Conservation (phyloP, 305 asterid genomes). For the Fraxinus sp. region DNA sequence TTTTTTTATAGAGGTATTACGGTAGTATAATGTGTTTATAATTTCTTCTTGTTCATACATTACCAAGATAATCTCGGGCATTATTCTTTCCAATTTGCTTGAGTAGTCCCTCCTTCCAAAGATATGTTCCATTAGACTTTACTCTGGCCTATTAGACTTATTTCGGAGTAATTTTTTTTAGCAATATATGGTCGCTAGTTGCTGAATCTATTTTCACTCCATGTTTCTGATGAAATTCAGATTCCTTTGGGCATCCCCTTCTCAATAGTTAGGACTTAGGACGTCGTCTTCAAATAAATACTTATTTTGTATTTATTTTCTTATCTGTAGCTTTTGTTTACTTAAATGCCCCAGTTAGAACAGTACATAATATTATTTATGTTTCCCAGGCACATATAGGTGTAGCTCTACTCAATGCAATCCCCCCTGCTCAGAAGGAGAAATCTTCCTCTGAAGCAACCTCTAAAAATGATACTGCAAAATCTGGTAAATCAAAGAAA, state of each 20-base stretch:
- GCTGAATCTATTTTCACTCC: neutral
- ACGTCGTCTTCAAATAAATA: neutral
- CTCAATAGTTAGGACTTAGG: neutral
- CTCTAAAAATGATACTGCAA: conserved; percentile 52
- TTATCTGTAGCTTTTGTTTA: neutral
- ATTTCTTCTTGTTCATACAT: neutral
- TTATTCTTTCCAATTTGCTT: neutral
- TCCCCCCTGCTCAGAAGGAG: conserved; percentile 54
- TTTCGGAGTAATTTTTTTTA: neutral
- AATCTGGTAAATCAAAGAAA: conserved; percentile 64
- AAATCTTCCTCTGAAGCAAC: conserved; percentile 60
- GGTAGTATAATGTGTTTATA: too few species aligned
- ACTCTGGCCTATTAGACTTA: neutral
- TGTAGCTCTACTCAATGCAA: conserved; percentile 88
- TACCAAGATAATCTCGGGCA: neutral
- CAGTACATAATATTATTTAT: neutral
- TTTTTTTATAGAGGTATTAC: too few species aligned
- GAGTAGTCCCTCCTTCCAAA: neutral
- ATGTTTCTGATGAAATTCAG: neutral
- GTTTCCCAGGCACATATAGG: conserved; percentile 83
- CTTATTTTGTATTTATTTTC: neutral
- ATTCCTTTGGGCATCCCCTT: neutral
- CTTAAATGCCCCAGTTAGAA: neutral
- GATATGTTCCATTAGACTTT: neutral
- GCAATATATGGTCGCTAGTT: neutral